Evolutionary conservation across 1,139 yeast genomes (phyloP).

Genomic region (Yamadazyma oceani): DNA sequence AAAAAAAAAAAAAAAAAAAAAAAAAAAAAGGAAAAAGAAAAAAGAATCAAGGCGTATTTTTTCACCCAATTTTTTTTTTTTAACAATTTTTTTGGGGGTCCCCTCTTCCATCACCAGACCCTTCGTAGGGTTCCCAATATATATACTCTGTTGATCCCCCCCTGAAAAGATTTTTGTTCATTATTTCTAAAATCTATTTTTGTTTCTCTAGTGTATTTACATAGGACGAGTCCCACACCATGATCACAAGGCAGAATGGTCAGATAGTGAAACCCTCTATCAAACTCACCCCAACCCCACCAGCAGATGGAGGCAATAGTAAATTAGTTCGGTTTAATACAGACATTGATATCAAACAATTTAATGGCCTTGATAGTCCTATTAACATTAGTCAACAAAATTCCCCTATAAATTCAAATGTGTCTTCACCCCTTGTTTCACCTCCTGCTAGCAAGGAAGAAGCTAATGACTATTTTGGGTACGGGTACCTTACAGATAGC

Average conservation of each 20-base stretch:
- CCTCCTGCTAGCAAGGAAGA: background rate
- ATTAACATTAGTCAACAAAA: conserved; percentile 34
- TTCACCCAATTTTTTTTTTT: background rate
- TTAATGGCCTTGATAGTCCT: conserved; percentile 45
- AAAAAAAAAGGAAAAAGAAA: conserved; percentile 2
- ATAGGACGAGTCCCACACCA: conserved; percentile 4
- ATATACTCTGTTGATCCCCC: background rate
- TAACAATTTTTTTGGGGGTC: no score
- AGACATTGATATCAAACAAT: conserved; percentile 30
- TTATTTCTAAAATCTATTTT: no score
- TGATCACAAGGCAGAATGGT: conserved; percentile 40
- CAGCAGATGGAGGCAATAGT: conserved; percentile 2
- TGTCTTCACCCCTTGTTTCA: conserved; percentile 8
- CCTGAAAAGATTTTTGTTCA: background rate
- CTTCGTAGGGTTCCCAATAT: background rate
- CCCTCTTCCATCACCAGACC: no score
- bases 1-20: background rate
- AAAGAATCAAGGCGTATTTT: background rate
- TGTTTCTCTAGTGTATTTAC: background rate
- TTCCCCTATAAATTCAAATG: conserved; percentile 32
- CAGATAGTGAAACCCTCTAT: conserved; percentile 42
- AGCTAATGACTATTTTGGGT: background rate
- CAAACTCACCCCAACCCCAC: conserved; percentile 14
- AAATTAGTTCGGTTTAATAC: conserved; percentile 13
- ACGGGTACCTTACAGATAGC: background rate